phyloP scores from a whole-genome alignment of 345 rosid genomes.

The Salix exigua region DNA sequence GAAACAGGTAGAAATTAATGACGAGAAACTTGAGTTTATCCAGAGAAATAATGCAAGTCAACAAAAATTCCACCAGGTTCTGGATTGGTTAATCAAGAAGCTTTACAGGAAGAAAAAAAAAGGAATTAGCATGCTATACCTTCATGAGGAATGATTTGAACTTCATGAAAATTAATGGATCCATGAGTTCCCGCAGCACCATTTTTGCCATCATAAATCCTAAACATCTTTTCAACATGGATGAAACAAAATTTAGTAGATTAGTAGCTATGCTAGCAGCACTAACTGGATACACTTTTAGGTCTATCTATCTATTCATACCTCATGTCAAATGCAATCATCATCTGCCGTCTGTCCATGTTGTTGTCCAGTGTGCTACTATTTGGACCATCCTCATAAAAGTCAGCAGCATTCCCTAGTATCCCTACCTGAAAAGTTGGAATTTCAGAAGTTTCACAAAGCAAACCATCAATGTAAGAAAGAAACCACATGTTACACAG shows the following conservation, averaged over 20 bases:
- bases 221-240: constrained; percentile 54
- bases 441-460: background rate
- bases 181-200: constrained; percentile 90
- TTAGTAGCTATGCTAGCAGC: constrained; percentile 8
- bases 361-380: constrained; percentile 41
- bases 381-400: constrained; percentile 55
- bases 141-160: constrained; percentile 72
- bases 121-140: constrained; percentile 35
- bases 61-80: background rate
- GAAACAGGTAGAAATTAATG: background rate
- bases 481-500: background rate
- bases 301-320: constrained; percentile 17
- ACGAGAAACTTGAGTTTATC: background rate
- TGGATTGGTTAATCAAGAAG: background rate
- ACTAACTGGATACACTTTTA: background rate
- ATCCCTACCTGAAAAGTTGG: constrained; percentile 61
- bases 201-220: constrained; percentile 99
- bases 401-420: constrained; percentile 93
- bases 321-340: constrained; percentile 99
- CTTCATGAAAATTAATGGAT: constrained; percentile 68
- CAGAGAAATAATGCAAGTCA: background rate
- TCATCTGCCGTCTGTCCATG: constrained; percentile 75
- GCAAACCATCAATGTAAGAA: background rate
- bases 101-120: background rate
- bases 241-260: constrained; percentile 13